Evolutionary conservation across 208 protist genomes (phyloP).

Genomic region (Sergeia podlipaevii): DNA sequence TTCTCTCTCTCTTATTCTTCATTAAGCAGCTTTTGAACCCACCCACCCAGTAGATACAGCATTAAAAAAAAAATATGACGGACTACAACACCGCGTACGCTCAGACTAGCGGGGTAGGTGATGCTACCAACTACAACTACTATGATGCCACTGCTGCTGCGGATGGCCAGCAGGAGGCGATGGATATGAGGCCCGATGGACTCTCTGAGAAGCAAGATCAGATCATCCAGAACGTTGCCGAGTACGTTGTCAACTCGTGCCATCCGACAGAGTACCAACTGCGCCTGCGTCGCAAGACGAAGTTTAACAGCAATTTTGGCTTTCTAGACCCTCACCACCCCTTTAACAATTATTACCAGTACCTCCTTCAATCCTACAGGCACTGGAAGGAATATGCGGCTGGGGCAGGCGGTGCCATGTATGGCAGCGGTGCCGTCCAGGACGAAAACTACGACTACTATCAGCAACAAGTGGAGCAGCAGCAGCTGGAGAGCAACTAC

Average conservation of each 20-base stretch:
- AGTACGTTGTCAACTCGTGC: constrained; percentile 71
- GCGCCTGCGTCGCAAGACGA: constrained; percentile 50
- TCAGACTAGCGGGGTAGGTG: too few species aligned
- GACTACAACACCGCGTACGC: too few species aligned
- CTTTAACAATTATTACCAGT: constrained; percentile 74
- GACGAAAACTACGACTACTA: background rate
- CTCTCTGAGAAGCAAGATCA: constrained; percentile 74
- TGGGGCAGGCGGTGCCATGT: constrained; percentile 9
- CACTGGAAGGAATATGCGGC: constrained; percentile 42
- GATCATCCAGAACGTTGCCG: constrained; percentile 78
- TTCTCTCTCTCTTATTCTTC: constrained; percentile 2
- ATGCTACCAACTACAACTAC: too few species aligned
- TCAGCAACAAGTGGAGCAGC: background rate
- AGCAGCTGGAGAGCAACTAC: too few species aligned
- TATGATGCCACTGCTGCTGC: background rate
- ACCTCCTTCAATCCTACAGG: constrained; percentile 67
- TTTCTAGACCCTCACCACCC: constrained; percentile 58
- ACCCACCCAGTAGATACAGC: background rate
- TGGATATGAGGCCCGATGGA: constrained; percentile 36
- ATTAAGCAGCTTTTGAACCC: background rate
- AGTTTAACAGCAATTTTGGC: constrained; percentile 72
- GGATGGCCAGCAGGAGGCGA: too few species aligned
- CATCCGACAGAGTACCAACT: constrained; percentile 67
- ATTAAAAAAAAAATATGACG: background rate
- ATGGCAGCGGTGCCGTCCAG: constrained; percentile 4